These are phyloP conservation scores for Barnettozyma vustinii DNA, from an alignment of 805 yeast genomes.

Conservation along the genomic window DNA sequence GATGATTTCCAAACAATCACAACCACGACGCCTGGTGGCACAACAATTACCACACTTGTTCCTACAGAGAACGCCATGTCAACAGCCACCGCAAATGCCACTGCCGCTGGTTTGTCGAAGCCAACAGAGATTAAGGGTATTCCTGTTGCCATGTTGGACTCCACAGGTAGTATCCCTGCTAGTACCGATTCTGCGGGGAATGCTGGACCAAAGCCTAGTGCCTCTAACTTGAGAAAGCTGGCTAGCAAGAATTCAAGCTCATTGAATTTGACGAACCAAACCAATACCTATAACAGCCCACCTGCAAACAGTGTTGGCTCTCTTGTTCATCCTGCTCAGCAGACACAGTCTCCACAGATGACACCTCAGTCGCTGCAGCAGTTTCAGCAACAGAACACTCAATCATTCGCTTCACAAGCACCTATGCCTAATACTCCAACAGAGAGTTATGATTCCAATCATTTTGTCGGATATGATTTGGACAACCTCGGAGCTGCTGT, in stretches of 20 bases:
- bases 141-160: conserved; percentile 67
- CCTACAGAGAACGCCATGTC: conserved; percentile 77
- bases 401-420: conserved; percentile 2
- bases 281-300: neutral
- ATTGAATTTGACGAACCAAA: conserved; percentile 1
- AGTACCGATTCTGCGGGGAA: neutral
- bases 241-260: conserved; percentile 16
- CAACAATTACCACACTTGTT: conserved; percentile 81
- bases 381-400: conserved; percentile 4
- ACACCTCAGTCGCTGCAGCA: neutral
- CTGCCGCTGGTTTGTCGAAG: conserved; percentile 48
- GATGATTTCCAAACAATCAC: conserved; percentile 85
- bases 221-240: conserved; percentile 13
- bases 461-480: conserved; percentile 14
- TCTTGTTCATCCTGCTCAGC: neutral
- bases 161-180: conserved; percentile 60
- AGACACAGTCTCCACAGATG: neutral
- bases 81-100: conserved; percentile 52
- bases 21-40: conserved; percentile 87
- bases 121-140: conserved; percentile 64
- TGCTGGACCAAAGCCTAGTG: neutral
- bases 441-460: conserved; percentile 9
- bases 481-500: conserved; percentile 7
- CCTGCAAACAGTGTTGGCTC: neutral
- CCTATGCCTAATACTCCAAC: conserved; percentile 2